A percentile compares a stretch with the other conserved stretches of the same genome.
Conservation (phyloP, 257 asterid genomes). For the Perilla frutescens region DNA sequence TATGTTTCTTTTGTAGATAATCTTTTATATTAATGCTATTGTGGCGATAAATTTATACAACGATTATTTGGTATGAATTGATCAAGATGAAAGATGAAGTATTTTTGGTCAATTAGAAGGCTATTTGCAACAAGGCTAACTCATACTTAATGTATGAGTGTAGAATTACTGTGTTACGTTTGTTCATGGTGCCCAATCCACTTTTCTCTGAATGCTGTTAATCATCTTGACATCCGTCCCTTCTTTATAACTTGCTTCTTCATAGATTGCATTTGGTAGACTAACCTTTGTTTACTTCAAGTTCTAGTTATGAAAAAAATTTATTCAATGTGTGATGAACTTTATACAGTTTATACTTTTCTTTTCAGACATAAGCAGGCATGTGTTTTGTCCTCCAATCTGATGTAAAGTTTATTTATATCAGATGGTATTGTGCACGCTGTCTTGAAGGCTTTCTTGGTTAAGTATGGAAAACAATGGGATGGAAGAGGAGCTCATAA, state of each 20-base stretch:
- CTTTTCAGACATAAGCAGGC: neutral
- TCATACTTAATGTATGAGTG: constrained; percentile 14
- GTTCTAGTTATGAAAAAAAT: constrained; percentile 22
- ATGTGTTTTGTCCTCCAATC: constrained; percentile 18
- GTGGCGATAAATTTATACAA: constrained; percentile 12
- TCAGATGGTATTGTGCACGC: constrained; percentile 80
- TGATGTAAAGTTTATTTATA: constrained; percentile 21
- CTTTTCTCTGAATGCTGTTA: neutral
- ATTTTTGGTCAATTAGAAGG: neutral
- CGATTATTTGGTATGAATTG: constrained; percentile 12
- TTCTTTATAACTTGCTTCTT: neutral
- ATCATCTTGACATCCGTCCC: neutral
- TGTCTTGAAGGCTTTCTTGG: constrained; percentile 64
- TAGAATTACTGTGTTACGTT: neutral
- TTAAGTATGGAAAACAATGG: constrained; percentile 86
- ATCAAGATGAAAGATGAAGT: neutral
- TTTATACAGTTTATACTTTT: neutral
- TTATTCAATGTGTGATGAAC: neutral
- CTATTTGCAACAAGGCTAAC: neutral
- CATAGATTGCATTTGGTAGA: neutral
- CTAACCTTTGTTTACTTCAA: constrained; percentile 10
- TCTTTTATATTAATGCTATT: constrained; percentile 12
- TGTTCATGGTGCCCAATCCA: neutral
- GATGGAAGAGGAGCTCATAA: constrained; percentile 60
- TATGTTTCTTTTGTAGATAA: constrained; percentile 18